A percentile compares a stretch with the other conserved stretches of the same genome.
Conservation (phyloP, 768 basidiomycete species). For the Auricularia heimuer region DNA sequence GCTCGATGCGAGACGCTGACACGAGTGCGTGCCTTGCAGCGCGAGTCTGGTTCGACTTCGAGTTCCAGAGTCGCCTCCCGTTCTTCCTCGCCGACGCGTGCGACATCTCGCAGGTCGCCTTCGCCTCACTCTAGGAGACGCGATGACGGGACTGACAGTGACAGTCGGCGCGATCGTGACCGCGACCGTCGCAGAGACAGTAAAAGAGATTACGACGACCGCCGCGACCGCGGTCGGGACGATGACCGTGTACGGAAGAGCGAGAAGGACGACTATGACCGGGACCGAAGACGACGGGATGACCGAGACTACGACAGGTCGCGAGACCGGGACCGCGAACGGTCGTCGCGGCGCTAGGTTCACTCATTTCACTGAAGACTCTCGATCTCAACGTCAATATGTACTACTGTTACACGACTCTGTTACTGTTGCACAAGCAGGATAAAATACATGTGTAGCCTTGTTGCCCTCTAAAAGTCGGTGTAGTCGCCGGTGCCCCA, state of each 20-base stretch:
- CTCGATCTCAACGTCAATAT: background rate
- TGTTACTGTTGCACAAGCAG: background rate
- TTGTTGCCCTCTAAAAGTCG: background rate
- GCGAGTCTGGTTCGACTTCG: conserved; percentile 19
- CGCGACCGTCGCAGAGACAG: conserved; percentile 20
- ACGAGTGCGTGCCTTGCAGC: conserved; percentile 6
- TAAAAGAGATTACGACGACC: conserved; percentile 25
- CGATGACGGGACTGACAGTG: conserved; percentile 12
- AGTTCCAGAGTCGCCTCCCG: conserved; percentile 27
- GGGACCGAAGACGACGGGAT: conserved; percentile 11
- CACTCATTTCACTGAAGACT: background rate
- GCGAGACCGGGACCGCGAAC: conserved; percentile 2
- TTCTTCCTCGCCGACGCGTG: conserved; percentile 27
- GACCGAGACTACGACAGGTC: conserved; percentile 17
- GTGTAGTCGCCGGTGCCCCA: background rate
- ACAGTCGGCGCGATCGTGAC: conserved; percentile 15
- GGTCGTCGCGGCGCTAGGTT: background rate
- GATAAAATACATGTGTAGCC: background rate
- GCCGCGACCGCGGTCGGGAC: conserved; percentile 21
- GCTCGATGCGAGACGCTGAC: background rate
- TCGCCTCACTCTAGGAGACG: conserved; percentile 15
- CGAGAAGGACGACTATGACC: conserved; percentile 14
- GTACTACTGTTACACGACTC: background rate
- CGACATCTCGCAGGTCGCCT: conserved; percentile 44
- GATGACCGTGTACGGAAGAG: conserved; percentile 7